A percentile compares a stretch with the other conserved stretches of the same genome.
These are phyloP conservation scores for Davidsoniella virescens DNA, from an alignment of 2,329 filamentous ascomycete species.

Conservation along the genomic window DNA sequence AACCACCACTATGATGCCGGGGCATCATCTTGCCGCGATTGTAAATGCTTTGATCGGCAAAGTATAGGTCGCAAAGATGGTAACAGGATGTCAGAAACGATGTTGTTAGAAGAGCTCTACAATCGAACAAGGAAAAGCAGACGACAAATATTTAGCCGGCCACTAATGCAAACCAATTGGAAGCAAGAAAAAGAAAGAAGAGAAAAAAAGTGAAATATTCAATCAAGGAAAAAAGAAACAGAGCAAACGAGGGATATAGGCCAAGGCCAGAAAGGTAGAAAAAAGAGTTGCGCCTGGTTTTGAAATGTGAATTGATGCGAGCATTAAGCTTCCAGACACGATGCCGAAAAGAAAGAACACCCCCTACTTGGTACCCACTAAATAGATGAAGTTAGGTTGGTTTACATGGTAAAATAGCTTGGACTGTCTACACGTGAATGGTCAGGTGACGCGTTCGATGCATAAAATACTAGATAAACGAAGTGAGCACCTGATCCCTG, in stretches of 20 bases:
- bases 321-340: conserved; percentile 10
- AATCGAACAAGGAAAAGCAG: too few relatives aligned
- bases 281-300: too few relatives aligned
- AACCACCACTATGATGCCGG: conserved; percentile 59
- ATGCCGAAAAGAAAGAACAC: conserved; percentile 5
- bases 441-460: neutral
- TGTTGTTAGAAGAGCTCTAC: too few relatives aligned
- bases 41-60: too few relatives aligned
- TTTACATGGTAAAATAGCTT: too few relatives aligned
- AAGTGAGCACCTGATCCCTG: too few relatives aligned
- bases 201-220: neutral
- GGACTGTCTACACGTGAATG: neutral
- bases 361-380: conserved; percentile 12
- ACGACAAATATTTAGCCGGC: too few relatives aligned
- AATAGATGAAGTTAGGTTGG: conserved; percentile 1
- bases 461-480: too few relatives aligned
- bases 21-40: conserved; percentile 55
- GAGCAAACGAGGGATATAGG: neutral
- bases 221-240: neutral
- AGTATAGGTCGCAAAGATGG: too few relatives aligned
- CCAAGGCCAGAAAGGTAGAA: too few relatives aligned
- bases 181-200: neutral
- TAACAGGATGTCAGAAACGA: too few relatives aligned
- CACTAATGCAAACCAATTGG: too few relatives aligned
- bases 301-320: neutral